phyloP scores from a whole-genome alignment of 1,139 yeast species.

The Kodamaea anthophila region DNA sequence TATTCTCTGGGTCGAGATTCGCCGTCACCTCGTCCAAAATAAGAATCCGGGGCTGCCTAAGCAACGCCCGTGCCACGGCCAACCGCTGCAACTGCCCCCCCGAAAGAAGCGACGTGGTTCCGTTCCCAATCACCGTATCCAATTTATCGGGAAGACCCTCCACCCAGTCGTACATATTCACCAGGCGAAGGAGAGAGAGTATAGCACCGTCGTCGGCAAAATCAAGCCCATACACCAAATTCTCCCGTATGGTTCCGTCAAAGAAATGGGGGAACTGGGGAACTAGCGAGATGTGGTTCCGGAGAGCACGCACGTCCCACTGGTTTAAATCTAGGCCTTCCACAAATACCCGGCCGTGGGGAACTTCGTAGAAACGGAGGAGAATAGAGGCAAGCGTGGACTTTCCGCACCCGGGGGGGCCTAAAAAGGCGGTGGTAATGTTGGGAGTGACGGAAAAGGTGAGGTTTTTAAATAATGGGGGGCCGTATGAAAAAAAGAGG shows the following conservation, averaged over 20 bases:
- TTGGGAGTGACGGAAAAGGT: conserved; percentile 37
- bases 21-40: conserved; percentile 80
- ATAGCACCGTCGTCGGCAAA: background rate
- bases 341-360: conserved; percentile 29
- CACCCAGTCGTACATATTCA: conserved; percentile 49
- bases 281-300: conserved; percentile 55
- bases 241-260: conserved; percentile 61
- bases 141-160: conserved; percentile 49
- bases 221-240: conserved; percentile 51
- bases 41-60: conserved; percentile 56
- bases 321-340: conserved; percentile 37
- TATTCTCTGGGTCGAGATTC: conserved; percentile 59
- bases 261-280: conserved; percentile 64
- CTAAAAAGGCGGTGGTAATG: conserved; percentile 58
- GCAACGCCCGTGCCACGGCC: conserved; percentile 67
- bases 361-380: conserved; percentile 43
- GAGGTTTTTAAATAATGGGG: conserved; percentile 38
- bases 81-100: conserved; percentile 81
- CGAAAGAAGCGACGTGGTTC: conserved; percentile 45
- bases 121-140: conserved; percentile 51
- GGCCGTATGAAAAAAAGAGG: conserved; percentile 48
- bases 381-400: conserved; percentile 57
- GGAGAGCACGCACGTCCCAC: conserved; percentile 43
- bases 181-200: conserved; percentile 11
- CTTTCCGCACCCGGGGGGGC: conserved; percentile 79